Conservation (phyloP, 2,329 filamentous ascomycete genomes). For the Monilinia polystroma region DNA sequence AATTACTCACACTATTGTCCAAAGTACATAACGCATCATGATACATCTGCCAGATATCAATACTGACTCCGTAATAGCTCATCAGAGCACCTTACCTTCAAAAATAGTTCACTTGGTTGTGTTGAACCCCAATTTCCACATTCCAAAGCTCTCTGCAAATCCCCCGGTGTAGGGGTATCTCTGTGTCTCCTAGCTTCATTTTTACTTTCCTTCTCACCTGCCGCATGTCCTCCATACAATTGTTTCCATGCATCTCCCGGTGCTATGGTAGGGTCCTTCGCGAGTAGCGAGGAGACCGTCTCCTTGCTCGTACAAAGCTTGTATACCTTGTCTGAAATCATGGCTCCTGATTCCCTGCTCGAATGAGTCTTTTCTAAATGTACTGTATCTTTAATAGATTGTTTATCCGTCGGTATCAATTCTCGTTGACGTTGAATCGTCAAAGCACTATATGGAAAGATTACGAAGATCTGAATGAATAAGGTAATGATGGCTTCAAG, state of each 20-base stretch:
- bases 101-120: conserved; percentile 65
- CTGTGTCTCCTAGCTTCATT: conserved; percentile 30
- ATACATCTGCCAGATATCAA: conserved; percentile 32
- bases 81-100: conserved; percentile 47
- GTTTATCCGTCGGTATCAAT: conserved; percentile 6
- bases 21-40: conserved; percentile 36
- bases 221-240: conserved; percentile 48
- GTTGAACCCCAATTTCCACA: conserved; percentile 68
- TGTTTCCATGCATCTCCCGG: conserved; percentile 55
- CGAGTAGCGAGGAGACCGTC: conserved; percentile 59
- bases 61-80: neutral
- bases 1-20: conserved; percentile 40
- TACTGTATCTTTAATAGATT: conserved; percentile 6
- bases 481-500: conserved; percentile 28
- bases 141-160: conserved; percentile 52
- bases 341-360: conserved; percentile 25
- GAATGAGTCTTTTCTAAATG: neutral
- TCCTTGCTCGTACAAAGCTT: conserved; percentile 52
- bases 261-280: conserved; percentile 51
- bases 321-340: conserved; percentile 49
- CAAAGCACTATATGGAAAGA: conserved; percentile 39
- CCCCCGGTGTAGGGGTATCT: conserved; percentile 40
- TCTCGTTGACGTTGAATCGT: conserved; percentile 35
- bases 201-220: conserved; percentile 30
- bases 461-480: conserved; percentile 38